Base-by-base conservation (phyloP, 2,329 filamentous ascomycete species). In the Phoma sp. region DNA sequence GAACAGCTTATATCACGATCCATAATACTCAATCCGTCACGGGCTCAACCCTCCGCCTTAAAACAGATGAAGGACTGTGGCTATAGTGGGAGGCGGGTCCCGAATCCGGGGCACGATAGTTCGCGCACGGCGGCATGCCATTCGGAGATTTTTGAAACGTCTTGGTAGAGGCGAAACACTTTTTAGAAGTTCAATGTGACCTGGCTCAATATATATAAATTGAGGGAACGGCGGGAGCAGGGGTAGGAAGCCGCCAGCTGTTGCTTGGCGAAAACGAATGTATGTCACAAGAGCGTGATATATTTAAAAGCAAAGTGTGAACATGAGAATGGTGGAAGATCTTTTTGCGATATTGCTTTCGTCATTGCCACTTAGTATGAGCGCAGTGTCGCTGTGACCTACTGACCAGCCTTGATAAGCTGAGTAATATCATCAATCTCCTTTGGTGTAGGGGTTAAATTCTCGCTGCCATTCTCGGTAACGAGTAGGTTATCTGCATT, bases 381-480 rank as follows among this genome's bases (percentile, higher is more conserved):
- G 10, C n/a, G 13, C 21, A 36, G 3, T 10, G 9, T n/a, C 13
- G 22, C 6, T 25, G 5, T n/a, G 13, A 29, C 12, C 35, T 44
- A 57, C 33, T 53, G 67, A n/a, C 59, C 62, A 36, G 58, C 59
- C 49, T 64, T 68, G 46, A 88, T 84, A 43, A 90, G 80, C 58
- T 81, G 80, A 70, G 92, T 77, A 65, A 92, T 77, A 69, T 91
- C 87, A 47, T 88, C 82, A 2, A 80, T 75, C 44, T 86, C 85
- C 78, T 96, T 96, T 0, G 91, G 90, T 27, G 89, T 89, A 1
- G 84, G 83, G 1, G 92, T 96, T 72, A 98, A 71, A 70, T 96
- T 96, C 76, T 97, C 92, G 67, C 86, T 87, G 0, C 93, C 92
- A 22, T 84, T 80, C 57, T 88, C 81, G 1, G 89, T 95, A 43